phyloP scores from a whole-genome alignment of 1,284 basidiomycete genomes.

The Calocybe gambosa region DNA sequence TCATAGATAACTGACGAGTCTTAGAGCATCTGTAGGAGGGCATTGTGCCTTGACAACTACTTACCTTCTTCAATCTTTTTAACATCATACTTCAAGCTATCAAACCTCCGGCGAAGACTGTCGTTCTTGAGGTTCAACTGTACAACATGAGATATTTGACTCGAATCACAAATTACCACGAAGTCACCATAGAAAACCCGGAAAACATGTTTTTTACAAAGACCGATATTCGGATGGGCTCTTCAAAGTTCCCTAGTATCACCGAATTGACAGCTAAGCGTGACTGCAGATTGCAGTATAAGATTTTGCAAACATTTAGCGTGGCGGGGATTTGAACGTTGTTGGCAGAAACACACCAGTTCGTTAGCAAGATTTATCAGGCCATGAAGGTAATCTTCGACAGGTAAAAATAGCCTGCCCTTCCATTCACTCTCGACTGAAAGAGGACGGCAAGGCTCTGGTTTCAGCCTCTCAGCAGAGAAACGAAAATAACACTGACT shows the following conservation, averaged over 20 bases:
- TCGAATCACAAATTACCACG: not conserved
- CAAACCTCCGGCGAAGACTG: conserved; percentile 69
- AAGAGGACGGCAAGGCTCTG: conserved; percentile 6
- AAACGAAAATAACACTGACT: conserved; percentile 35
- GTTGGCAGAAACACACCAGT: conserved; percentile 34
- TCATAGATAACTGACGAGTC: conserved; percentile 69
- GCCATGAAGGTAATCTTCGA: conserved; percentile 84
- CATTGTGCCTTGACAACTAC: conserved; percentile 13
- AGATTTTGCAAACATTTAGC: not conserved
- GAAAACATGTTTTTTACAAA: conserved; percentile 81
- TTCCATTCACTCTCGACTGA: conserved; percentile 68
- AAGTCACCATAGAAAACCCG: conserved; percentile 72
- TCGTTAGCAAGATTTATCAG: conserved; percentile 79
- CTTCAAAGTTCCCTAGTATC: conserved; percentile 75
- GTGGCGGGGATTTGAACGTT: not conserved
- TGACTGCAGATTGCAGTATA: conserved; percentile 41
- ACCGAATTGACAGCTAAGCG: conserved; percentile 79
- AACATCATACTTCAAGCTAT: conserved; percentile 81
- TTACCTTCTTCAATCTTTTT: conserved; percentile 87
- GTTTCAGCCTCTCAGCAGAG: conserved; percentile 6
- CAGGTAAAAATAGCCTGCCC: conserved; percentile 58
- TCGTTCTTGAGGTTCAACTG: conserved; percentile 91
- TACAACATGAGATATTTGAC: not conserved
- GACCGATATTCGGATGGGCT: conserved; percentile 70
- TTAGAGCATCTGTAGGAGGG: conserved; percentile 7